Evolutionary conservation across 495 filamentous ascomycete species (phyloP), one percentile per base, ranked within the genome.

Genomic region (Gamarada debralockiae): DNA sequence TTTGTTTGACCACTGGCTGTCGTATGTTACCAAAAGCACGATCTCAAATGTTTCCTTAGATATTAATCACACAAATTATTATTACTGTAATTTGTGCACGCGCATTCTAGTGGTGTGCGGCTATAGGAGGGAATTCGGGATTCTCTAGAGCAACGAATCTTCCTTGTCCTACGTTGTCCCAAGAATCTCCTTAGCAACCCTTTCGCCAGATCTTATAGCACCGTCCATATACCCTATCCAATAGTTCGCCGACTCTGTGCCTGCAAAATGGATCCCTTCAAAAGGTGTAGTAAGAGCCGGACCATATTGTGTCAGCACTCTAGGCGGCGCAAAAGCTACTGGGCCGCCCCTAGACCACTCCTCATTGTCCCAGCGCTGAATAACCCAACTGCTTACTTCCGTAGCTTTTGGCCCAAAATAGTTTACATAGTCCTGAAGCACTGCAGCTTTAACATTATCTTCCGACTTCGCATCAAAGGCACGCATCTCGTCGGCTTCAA

Each of bases 221-320:
- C 75, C 75, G 50, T 76, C 73, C 72, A 78, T 76, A 49, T 71
- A 73, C 13, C 74, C 74, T 47, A 61, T 66, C 72, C 73, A 76
- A 14, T 63, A 61, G 14, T 23, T 47, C 2, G 72, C 59, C 23
- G 63, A 70, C 60, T 77, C 75, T 6, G 71, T 70, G 2, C 74
- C 75, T 0, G 62, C 71, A 59, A 78, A 78, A 53, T 77, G 74
- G 13, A 75, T 18, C 49, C 68, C 59, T 0, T 60, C 57, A 49
- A 63, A 63, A 14, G 60, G 60, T 20, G 56, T 53, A 6, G 42
- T 27, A 10, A 52, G 18, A 15, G 38, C 37, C 14, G 13, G 18
- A 3, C 40, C 39, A 27, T n/a, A 7, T 21, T 52, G 18, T 2
- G 50, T 44, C 23, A 52, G n/a, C 3, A 52, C 4, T 3, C 40